Evolutionary conservation across 768 basidiomycete species (phyloP).

Genomic region (Suillus subaureus): DNA sequence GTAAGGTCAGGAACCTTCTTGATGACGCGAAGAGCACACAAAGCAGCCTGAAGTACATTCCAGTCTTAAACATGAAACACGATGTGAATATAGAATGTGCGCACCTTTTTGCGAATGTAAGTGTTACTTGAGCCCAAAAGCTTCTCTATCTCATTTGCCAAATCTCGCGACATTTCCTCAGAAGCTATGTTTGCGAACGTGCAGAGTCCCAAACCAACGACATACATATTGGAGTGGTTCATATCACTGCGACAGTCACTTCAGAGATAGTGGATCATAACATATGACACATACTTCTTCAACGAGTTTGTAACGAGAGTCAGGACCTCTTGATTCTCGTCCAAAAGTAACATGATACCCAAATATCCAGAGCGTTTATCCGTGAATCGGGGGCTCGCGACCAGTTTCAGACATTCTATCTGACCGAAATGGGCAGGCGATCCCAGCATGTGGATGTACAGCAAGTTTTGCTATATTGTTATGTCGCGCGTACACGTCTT

Average conservation of each 20-base stretch:
- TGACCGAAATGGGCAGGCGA: constrained; percentile 99
- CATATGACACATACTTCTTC: constrained; percentile 74
- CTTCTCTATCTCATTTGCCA: constrained; percentile 98
- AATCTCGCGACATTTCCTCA: constrained; percentile 98
- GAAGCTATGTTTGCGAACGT: constrained; percentile 99
- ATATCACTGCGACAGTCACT: constrained; percentile 71
- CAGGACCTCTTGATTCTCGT: constrained; percentile 97
- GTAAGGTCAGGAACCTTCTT: constrained; percentile 95
- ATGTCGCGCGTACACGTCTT: constrained; percentile 92
- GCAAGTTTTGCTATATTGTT: constrained; percentile 97
- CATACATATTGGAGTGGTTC: constrained; percentile 99
- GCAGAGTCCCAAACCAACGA: constrained; percentile 93
- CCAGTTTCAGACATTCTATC: constrained; percentile 94
- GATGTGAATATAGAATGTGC: constrained; percentile 17
- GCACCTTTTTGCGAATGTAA: constrained; percentile 97
- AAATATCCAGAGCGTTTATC: constrained; percentile 97
- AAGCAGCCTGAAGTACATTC: constrained; percentile 68
- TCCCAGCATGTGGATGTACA: constrained; percentile 99
- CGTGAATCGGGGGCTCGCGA: constrained; percentile 91
- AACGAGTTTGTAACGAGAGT: constrained; percentile 97
- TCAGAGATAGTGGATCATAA: background rate
- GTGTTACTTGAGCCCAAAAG: constrained; percentile 96
- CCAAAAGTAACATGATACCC: constrained; percentile 95
- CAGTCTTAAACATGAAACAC: constrained; percentile 6
- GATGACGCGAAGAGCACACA: constrained; percentile 92